These are phyloP conservation scores for Cyclaneusma minus DNA, from an alignment of 2,329 filamentous ascomycete species.

Conservation along the genomic window DNA sequence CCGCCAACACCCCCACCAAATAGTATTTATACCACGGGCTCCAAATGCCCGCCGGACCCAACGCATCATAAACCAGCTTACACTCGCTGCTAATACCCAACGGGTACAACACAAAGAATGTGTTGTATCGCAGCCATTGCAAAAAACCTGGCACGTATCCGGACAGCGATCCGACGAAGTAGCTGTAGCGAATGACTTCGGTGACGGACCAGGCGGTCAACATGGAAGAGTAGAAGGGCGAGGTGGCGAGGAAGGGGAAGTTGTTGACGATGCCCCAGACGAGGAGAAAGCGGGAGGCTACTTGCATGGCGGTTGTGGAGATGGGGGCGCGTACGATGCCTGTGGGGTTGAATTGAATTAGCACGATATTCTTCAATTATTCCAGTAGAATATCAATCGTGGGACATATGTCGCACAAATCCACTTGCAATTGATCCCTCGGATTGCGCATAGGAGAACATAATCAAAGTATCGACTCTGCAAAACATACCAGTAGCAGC, in stretches of 20 bases:
- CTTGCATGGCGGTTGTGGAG: conserved; percentile 78
- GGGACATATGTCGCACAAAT: too few species aligned
- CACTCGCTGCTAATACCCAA: conserved; percentile 83
- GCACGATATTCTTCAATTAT: too few species aligned
- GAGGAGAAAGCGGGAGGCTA: conserved; percentile 71
- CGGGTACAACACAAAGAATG: conserved; percentile 86
- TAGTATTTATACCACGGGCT: conserved; percentile 37
- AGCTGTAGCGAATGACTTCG: conserved; percentile 85
- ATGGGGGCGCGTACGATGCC: conserved; percentile 77
- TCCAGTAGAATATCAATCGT: too few species aligned
- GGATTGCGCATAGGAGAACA: conserved; percentile 1
- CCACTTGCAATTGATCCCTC: too few species aligned
- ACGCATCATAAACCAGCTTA: conserved; percentile 58
- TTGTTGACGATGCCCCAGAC: conserved; percentile 71
- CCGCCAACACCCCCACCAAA: conserved; percentile 48
- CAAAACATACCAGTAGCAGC: conserved; percentile 52
- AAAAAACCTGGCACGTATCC: conserved; percentile 47
- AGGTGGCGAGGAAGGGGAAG: conserved; percentile 51
- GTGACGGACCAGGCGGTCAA: conserved; percentile 78
- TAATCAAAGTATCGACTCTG: too few species aligned
- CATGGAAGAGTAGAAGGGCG: conserved; percentile 58
- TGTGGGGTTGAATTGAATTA: conserved; percentile 19
- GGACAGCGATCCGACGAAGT: conserved; percentile 64
- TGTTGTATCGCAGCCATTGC: conserved; percentile 79
- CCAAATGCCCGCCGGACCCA: conserved; percentile 38